These are phyloP conservation scores for Globisporangium uncinulatum DNA, from an alignment of 352 stramenopile genomes.

Conservation along the genomic window DNA sequence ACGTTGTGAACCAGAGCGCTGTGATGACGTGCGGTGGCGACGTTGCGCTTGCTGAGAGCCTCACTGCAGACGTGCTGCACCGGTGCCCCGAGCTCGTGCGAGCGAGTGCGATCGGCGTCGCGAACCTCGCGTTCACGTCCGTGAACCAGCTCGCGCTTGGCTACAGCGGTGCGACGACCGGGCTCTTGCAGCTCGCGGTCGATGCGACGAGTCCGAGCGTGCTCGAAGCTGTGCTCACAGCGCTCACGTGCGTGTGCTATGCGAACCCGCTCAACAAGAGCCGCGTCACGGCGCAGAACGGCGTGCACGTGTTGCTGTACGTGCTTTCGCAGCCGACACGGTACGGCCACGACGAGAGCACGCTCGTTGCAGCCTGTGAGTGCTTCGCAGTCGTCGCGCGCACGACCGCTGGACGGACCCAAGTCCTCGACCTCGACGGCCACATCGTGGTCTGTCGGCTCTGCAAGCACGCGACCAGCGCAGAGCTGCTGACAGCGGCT, in stretches of 20 bases:
- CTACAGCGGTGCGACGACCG: slow-evolving; percentile 59
- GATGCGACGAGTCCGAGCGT: slow-evolving; percentile 36
- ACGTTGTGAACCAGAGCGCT: slow-evolving; percentile 65
- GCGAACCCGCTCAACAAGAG: slow-evolving; percentile 62
- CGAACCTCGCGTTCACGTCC: slow-evolving; percentile 58
- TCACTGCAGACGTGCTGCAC: slow-evolving; percentile 28
- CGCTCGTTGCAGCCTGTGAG: slow-evolving; percentile 44
- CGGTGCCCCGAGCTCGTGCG: slow-evolving; percentile 28
- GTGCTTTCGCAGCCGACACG: slow-evolving; percentile 31
- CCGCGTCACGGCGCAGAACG: slow-evolving; percentile 55
- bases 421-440: slow-evolving; percentile 53
- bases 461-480: slow-evolving; percentile 29
- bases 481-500: slow-evolving; percentile 31
- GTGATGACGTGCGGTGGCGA: slow-evolving; percentile 60
- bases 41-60: slow-evolving; percentile 23
- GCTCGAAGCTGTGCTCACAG: slow-evolving; percentile 38
- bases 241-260: slow-evolving; percentile 54
- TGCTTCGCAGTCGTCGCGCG: slow-evolving; percentile 44
- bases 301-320: slow-evolving; percentile 66
- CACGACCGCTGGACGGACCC: slow-evolving; percentile 34
- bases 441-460: slow-evolving; percentile 47
- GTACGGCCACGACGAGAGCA: slow-evolving; percentile 24
- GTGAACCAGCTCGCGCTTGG: slow-evolving; percentile 75
- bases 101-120: slow-evolving; percentile 46
- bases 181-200: slow-evolving; percentile 56